These are phyloP conservation scores for Ophiocytium majus DNA, from an alignment of 352 stramenopile species.

Conservation along the genomic window DNA sequence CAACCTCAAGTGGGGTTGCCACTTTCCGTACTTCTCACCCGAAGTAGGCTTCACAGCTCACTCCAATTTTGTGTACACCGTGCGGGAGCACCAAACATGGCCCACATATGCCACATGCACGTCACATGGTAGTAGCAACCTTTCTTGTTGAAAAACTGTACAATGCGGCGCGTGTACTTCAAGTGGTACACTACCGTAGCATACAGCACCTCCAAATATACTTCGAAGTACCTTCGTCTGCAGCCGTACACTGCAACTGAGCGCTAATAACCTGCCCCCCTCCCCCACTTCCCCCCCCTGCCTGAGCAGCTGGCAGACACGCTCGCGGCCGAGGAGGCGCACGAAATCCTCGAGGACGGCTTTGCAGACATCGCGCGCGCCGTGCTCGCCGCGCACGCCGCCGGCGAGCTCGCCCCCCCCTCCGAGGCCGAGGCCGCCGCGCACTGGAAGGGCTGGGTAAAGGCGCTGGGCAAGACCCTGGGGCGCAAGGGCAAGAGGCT, in stretches of 20 bases:
- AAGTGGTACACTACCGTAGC: not conserved
- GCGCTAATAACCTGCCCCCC: slow-evolving; percentile 64
- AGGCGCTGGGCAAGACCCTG: slow-evolving; percentile 65
- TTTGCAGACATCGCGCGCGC: slow-evolving; percentile 58
- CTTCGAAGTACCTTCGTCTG: not conserved
- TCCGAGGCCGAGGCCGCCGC: slow-evolving; percentile 51
- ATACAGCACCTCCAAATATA: not conserved
- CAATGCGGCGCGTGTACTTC: no score
- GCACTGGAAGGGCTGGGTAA: slow-evolving; percentile 53
- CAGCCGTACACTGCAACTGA: slow-evolving; percentile 41
- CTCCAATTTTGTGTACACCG: no score
- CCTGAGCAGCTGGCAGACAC: slow-evolving; percentile 54
- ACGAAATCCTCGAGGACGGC: slow-evolving; percentile 52
- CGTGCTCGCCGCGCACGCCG: slow-evolving; percentile 61
- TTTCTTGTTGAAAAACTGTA: no score
- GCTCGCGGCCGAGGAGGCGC: slow-evolving; percentile 47
- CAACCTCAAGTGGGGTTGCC: no score
- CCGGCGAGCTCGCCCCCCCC: slow-evolving; percentile 62
- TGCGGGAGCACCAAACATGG: no score
- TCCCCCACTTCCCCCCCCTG: slow-evolving; percentile 62
- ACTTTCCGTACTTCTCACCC: no score
- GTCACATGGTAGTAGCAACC: no score
- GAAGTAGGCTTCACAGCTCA: no score
- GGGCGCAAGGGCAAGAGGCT: slow-evolving; percentile 68
- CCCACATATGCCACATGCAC: no score